Evolutionary conservation across 768 basidiomycete species (phyloP).

Genomic region (Kwoniella europaea): DNA sequence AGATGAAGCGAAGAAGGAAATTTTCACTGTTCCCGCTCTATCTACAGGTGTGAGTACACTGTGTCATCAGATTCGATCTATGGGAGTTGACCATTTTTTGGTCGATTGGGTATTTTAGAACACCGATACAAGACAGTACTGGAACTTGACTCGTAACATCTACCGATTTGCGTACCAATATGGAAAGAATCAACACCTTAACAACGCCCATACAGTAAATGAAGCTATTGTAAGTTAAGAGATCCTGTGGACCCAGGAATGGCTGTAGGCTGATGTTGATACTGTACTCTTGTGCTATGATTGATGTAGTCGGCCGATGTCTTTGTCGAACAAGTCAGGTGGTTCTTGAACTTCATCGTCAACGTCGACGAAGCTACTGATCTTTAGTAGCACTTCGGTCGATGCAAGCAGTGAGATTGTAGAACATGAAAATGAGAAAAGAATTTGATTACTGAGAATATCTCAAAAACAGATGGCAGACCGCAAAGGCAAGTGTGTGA

Average conservation of each 20-base stretch:
- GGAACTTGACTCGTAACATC: conserved; percentile 53
- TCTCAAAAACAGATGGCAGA: too few relatives aligned
- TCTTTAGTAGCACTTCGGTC: conserved; percentile 9
- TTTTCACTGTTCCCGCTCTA: conserved; percentile 30
- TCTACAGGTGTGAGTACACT: conserved; percentile 24
- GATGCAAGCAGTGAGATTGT: not conserved
- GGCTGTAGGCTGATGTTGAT: too few relatives aligned
- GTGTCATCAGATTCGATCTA: not conserved
- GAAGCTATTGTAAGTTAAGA: conserved; percentile 43
- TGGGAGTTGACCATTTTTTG: not conserved
- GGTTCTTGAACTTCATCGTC: conserved; percentile 49
- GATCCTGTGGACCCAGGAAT: too few relatives aligned
- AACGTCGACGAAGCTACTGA: conserved; percentile 46
- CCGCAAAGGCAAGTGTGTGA: too few relatives aligned
- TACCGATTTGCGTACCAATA: conserved; percentile 48
- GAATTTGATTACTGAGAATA: too few relatives aligned
- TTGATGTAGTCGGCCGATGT: conserved; percentile 27
- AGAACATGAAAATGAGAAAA: too few relatives aligned
- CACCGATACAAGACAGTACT: conserved; percentile 53
- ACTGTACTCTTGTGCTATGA: not conserved
- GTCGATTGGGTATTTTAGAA: conserved; percentile 22
- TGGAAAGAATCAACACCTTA: conserved; percentile 2
- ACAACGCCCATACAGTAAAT: conserved; percentile 59
- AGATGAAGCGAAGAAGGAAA: conserved; percentile 29
- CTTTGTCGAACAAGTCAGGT: conserved; percentile 45